phyloP scores from a whole-genome alignment of 1,284 basidiomycete species.

The Inonotus obliquus region DNA sequence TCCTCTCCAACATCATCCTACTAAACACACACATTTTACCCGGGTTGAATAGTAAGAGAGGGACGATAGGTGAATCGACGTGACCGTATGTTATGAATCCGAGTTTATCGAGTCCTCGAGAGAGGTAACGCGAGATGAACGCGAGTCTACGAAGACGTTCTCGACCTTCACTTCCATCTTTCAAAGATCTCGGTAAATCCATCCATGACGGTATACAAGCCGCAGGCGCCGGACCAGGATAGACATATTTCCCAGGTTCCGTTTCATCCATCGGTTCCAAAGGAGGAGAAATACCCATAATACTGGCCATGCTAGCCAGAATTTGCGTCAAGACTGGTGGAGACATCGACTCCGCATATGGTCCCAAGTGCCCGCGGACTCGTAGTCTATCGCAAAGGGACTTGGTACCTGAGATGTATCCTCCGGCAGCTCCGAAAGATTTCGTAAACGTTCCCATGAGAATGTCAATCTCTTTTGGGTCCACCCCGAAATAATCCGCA shows the following conservation, averaged over 20 bases:
- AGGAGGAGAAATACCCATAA: slow-evolving; percentile 82
- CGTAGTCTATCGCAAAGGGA: slow-evolving; percentile 79
- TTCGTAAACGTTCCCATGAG: slow-evolving; percentile 99
- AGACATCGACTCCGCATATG: slow-evolving; percentile 89
- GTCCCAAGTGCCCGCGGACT: slow-evolving; percentile 76
- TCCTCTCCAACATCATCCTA: slow-evolving; percentile 80
- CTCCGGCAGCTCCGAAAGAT: slow-evolving; percentile 96
- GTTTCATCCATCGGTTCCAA: slow-evolving; percentile 32
- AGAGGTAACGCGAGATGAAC: slow-evolving; percentile 94
- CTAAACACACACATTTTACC: slow-evolving; percentile 91
- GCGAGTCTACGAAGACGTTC: slow-evolving; percentile 83
- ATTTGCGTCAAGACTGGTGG: slow-evolving; percentile 92
- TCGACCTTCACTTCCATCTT: slow-evolving; percentile 80
- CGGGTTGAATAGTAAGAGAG: slow-evolving; percentile 89
- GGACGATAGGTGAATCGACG: slow-evolving; percentile 90
- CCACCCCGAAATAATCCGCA: slow-evolving; percentile 89
- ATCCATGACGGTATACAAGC: slow-evolving; percentile 67
- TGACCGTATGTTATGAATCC: slow-evolving; percentile 98
- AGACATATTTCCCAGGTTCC: slow-evolving; percentile 30
- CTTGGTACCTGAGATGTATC: slow-evolving; percentile 89
- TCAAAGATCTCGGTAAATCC: slow-evolving; percentile 59
- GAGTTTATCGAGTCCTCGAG: slow-evolving; percentile 82
- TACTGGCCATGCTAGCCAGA: slow-evolving; percentile 89
- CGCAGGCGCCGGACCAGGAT: slow-evolving; percentile 64
- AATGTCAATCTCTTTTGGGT: slow-evolving; percentile 82